Evolutionary conservation across 1,284 basidiomycete species (phyloP), one percentile per base, ranked within the genome.

Genomic region (Calocybe gambosa): DNA sequence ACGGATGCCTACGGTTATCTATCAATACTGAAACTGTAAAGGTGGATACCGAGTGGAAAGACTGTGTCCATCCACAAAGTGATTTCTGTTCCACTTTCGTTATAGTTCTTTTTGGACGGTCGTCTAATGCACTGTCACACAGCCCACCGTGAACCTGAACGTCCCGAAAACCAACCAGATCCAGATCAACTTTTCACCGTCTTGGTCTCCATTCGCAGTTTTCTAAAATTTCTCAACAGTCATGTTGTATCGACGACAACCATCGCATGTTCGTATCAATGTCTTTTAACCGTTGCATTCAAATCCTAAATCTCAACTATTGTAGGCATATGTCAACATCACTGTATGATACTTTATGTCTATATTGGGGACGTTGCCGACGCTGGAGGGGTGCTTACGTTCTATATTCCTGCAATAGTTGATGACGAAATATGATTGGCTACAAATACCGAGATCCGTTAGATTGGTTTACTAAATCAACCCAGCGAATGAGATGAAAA

Each of bases 331-430:
- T 93, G 91, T 59, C 81, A 87, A 58, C 75, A 82, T 45, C 85
- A 93, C 54, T 93, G 89, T 60, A 70, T 92, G 54, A 93, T 94
- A 52, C 77, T 92, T 34, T 93, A 93, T 55, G 89, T 93, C 31
- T 93, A 93, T 59, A 89, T 93, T 43, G 91, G 91, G 6, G 86
- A 90, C 39, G 74, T 85, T 9, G 78, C 80, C 10, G 85, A 91
- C 50, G 80, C 85, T 0, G 89, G 89, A 35, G 91, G 90, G 1
- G 89, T 93, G 20, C 71, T 93, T 55, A 93, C 91, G 1, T 93
- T 90, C 61, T 94, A 93, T 63, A 85, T 93, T 35, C 91, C 91
- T 25, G 82, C 70, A 10, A 69, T 72, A 21, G 63, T 71, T 31
- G 68, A 71, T 33, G 69, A 68, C 33, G 65, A 64, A 26, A 39